These are phyloP conservation scores for Mucor circinelloides DNA, from an alignment of 371 early-diverging fungal species.

Conservation along the genomic window DNA sequence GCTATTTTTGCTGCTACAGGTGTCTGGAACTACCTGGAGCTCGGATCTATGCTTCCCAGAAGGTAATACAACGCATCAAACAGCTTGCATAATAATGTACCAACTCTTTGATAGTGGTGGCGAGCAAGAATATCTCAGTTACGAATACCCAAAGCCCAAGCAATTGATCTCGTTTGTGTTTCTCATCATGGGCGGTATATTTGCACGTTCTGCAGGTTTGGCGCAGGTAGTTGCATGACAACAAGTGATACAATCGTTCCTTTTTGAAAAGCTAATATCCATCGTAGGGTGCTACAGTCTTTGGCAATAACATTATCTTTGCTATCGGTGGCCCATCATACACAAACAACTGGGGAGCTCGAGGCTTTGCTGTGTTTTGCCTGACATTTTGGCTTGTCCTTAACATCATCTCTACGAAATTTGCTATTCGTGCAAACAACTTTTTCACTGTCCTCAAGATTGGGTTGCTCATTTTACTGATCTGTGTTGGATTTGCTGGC, in stretches of 20 bases:
- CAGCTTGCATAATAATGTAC: neutral
- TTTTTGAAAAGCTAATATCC: neutral
- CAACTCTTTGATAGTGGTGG: slow-evolving; percentile 17
- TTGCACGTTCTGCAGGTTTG: slow-evolving; percentile 19
- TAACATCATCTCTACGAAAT: slow-evolving; percentile 27
- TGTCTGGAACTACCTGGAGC: slow-evolving; percentile 33
- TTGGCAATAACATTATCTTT: slow-evolving; percentile 33
- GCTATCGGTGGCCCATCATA: slow-evolving; percentile 25
- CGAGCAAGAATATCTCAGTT: slow-evolving; percentile 34
- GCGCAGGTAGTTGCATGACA: slow-evolving; percentile 22
- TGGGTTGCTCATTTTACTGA: slow-evolving; percentile 16
- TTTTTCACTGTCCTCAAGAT: slow-evolving; percentile 32
- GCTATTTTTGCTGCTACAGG: slow-evolving; percentile 31
- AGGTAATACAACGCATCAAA: neutral
- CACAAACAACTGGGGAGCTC: slow-evolving; percentile 25
- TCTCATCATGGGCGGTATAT: slow-evolving; percentile 25
- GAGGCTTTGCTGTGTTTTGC: slow-evolving; percentile 33
- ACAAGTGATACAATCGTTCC: neutral
- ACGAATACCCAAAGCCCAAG: slow-evolving; percentile 25
- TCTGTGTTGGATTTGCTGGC: slow-evolving; percentile 33
- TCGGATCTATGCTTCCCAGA: slow-evolving; percentile 30
- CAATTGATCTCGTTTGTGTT: slow-evolving; percentile 28
- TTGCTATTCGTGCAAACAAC: slow-evolving; percentile 25
- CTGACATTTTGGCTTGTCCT: slow-evolving; percentile 30
- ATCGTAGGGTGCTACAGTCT: slow-evolving; percentile 26